Base-by-base conservation (phyloP, 108 stramenopile species). In the Nitzschia putrida region DNA sequence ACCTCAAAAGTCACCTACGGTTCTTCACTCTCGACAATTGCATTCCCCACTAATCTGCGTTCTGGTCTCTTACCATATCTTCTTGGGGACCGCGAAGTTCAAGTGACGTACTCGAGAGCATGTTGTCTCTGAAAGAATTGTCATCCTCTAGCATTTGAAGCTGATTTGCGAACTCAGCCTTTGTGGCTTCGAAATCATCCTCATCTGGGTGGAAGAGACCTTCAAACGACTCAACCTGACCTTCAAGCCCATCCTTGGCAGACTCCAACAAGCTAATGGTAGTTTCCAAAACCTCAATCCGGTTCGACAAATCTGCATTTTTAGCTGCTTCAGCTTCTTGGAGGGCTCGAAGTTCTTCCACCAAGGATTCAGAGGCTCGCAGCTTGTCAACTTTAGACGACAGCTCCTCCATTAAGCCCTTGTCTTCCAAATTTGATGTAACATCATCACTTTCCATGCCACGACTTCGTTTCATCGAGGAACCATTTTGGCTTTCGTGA, bases 261-360 rank as follows among this genome's bases (percentile, higher is more conserved):
- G 61, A 44, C 22, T 63, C 61, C 18, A 63, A 43, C 18, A 63
- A 16, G 22, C 16, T 18, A 38, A 63, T 63, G 43, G 61, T 63
- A 11, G 61, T 63, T 63, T 63, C 61, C 16, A 63, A 39, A 8
- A 63, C 40, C 22, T 63, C 61, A 14, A 63, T 63, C 3, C 61
- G 61, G 21, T 22, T 39, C 2, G 44, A 45, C 61, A 63, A 63
- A 47, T 63, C 61, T 2, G 21, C 13, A 39, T 45, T 63, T 14
- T 44, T 22, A 3, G 21, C 21, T 7, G 21, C 20, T 13, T 45
- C 38, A 10, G 37, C 21, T 22, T 63, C 61, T 13, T 63, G 20
- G 13, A 16, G 42, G 1, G 18, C 61, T 10, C 20, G 0, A 3
- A 63, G 44, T n/a, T 47, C 44, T 10, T 22, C 9, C 37, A 47